A percentile compares a stretch with the other conserved stretches of the same genome.
These are phyloP conservation scores for Diaporthe batatas DNA, from an alignment of 2,329 filamentous ascomycete species.

Conservation along the genomic window DNA sequence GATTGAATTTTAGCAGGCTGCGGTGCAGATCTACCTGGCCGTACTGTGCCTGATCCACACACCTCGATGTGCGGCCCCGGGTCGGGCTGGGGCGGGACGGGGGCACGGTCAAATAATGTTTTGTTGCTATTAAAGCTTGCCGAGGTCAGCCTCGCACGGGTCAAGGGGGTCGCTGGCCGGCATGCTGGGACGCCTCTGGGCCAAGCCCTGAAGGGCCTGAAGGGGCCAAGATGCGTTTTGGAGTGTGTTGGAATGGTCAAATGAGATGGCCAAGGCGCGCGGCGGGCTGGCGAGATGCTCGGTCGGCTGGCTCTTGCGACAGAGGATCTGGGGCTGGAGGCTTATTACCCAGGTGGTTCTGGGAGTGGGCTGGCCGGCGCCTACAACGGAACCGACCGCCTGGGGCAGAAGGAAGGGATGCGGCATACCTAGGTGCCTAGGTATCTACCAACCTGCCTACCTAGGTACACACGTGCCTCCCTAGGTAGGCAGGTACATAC, in stretches of 20 bases:
- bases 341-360: not conserved
- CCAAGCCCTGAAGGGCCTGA: conserved; percentile 21
- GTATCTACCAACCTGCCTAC: too few species aligned
- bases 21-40: not conserved
- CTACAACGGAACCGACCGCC: conserved; percentile 37
- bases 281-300: conserved; percentile 19
- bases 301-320: conserved; percentile 13
- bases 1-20: conserved; percentile 13
- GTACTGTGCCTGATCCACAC: conserved; percentile 17
- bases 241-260: conserved; percentile 10
- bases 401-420: conserved; percentile 11
- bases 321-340: conserved; percentile 37
- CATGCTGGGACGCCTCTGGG: conserved; percentile 14
- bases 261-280: conserved; percentile 33
- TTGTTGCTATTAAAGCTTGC: conserved; percentile 13
- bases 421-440: not conserved
- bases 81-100: conserved; percentile 7
- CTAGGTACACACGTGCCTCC: too few species aligned
- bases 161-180: not conserved
- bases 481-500: too few species aligned
- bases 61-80: conserved; percentile 31
- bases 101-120: not conserved
- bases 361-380: conserved; percentile 38
- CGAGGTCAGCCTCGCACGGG: not conserved
- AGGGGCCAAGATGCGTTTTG: conserved; percentile 28